A percentile compares a stretch with the other conserved stretches of the same genome.
phyloP scores from a whole-genome alignment of 768 basidiomycete species.

The Leucosporidium scottii region DNA sequence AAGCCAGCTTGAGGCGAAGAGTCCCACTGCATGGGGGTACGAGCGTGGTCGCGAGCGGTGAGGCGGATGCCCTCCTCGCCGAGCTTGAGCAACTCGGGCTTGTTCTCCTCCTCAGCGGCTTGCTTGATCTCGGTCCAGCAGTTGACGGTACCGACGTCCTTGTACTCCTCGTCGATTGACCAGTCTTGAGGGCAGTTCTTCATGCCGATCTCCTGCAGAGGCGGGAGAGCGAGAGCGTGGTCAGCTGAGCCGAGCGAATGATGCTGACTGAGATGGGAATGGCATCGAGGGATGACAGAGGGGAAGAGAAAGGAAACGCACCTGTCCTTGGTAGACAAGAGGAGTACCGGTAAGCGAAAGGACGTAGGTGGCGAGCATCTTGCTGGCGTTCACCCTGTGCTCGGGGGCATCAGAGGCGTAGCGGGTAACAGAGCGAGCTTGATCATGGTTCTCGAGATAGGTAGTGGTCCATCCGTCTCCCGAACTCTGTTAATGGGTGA shows the following conservation, averaged over 20 bases:
- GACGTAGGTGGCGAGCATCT: constrained; percentile 59
- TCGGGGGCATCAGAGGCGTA: constrained; percentile 57
- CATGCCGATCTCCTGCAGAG: constrained; percentile 53
- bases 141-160: constrained; percentile 37
- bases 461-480: constrained; percentile 31
- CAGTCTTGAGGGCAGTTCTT: constrained; percentile 48
- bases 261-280: no score
- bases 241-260: neutral
- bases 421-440: constrained; percentile 54
- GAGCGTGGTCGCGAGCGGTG: constrained; percentile 55
- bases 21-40: constrained; percentile 52
- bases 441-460: constrained; percentile 67
- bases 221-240: neutral
- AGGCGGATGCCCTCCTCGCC: constrained; percentile 22
- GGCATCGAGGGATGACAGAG: constrained; percentile 12
- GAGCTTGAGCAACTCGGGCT: constrained; percentile 7
- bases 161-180: constrained; percentile 62
- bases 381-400: constrained; percentile 57
- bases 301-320: neutral
- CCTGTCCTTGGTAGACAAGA: constrained; percentile 61
- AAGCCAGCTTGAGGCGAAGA: constrained; percentile 9
- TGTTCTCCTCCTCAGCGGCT: neutral
- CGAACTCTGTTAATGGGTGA: constrained; percentile 3
- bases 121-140: constrained; percentile 11
- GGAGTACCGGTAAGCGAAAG: constrained; percentile 59